phyloP scores from a whole-genome alignment of 139 green algal species.

The Chlamydomonas schloesseri region DNA sequence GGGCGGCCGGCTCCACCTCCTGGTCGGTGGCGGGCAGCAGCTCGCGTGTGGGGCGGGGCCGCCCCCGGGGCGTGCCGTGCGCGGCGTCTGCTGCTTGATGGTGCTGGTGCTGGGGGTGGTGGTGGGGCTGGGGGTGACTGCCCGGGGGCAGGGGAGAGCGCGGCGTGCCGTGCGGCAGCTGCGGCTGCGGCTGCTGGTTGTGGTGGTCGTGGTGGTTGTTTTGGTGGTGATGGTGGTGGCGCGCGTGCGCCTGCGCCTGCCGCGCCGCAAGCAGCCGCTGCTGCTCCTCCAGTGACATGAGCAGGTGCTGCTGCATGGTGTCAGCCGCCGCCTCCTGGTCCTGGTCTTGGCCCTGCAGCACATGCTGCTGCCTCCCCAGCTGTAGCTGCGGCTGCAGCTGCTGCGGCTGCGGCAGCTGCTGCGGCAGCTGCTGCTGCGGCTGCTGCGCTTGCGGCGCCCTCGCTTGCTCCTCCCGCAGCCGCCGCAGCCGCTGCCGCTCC shows the following conservation, averaged over 20 bases:
- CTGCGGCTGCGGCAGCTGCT: background rate
- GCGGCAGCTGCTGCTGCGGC: background rate
- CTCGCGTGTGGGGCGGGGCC: too few species aligned
- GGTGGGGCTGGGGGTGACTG: background rate
- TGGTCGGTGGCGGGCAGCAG: background rate
- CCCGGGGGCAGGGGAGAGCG: too few species aligned
- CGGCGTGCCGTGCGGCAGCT: background rate
- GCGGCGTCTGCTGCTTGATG: too few species aligned
- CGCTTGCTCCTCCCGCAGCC: background rate
- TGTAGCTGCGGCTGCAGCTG: background rate
- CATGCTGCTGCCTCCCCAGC: background rate
- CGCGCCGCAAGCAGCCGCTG: background rate
- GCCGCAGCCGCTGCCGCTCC: background rate
- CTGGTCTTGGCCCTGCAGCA: background rate
- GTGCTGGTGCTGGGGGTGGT: background rate
- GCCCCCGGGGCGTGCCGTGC: background rate
- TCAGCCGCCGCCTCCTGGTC: background rate
- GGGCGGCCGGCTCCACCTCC: background rate
- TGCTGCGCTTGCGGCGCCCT: background rate
- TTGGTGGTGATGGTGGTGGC: too few species aligned
- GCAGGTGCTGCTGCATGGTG: background rate
- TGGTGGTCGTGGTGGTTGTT: too few species aligned
- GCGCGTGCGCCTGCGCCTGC: background rate
- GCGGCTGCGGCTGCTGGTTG: too few species aligned
- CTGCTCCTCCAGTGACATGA: background rate